Percentiles rank a stretch among this genome's conserved stretches.
Evolutionary conservation across 2,329 filamentous ascomycete species (phyloP).

Genomic region (Epichloe uncinata): DNA sequence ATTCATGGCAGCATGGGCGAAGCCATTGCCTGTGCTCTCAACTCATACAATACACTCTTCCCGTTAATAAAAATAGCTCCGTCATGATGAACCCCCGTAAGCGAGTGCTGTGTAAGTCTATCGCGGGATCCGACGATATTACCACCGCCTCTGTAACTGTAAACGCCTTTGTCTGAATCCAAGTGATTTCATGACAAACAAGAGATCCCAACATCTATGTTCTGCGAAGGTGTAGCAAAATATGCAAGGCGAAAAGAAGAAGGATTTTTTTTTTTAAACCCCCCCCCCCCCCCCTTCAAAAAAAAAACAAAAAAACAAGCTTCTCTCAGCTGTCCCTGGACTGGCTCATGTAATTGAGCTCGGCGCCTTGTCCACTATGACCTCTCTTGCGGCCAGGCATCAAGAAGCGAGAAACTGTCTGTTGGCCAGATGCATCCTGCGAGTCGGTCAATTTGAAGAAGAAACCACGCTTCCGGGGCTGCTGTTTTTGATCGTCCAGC

Average conservation of each 20-base stretch:
- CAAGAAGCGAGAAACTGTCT: constrained; percentile 45
- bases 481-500: constrained; percentile 56
- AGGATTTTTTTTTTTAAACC: background rate
- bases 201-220: background rate
- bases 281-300: too few species aligned
- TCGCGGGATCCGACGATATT: background rate
- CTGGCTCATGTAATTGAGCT: constrained; percentile 52
- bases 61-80: background rate
- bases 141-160: background rate
- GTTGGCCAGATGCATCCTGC: constrained; percentile 23
- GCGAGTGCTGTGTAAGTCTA: background rate
- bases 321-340: constrained; percentile 14
- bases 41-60: background rate
- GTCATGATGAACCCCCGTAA: background rate
- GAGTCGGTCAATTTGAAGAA: constrained; percentile 63
- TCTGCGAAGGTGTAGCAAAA: background rate
- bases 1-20: background rate
- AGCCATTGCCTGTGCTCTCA: background rate
- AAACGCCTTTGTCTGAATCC: background rate
- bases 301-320: background rate
- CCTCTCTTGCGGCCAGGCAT: constrained; percentile 60
- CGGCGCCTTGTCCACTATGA: constrained; percentile 50
- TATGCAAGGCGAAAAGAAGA: background rate
- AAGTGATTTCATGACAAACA: background rate
- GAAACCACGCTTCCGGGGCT: constrained; percentile 48